These are phyloP conservation scores for Vanrija humicola DNA, from an alignment of 1,284 basidiomycete species.

Conservation along the genomic window DNA sequence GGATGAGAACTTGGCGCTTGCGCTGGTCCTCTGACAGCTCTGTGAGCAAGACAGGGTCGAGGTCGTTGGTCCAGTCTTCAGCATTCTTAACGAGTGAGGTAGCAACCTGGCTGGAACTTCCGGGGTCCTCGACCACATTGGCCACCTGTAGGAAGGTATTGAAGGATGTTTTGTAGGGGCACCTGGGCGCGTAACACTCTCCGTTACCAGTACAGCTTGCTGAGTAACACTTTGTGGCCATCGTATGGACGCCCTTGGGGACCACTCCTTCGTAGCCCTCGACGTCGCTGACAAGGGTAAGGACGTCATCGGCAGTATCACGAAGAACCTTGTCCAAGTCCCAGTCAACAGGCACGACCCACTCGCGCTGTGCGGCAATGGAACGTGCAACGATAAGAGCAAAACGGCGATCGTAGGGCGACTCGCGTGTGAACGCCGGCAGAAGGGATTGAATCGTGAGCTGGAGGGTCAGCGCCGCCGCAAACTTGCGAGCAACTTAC, in stretches of 20 bases:
- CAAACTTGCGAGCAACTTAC: slow-evolving; percentile 54
- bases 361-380: slow-evolving; percentile 76
- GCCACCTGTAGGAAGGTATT: slow-evolving; percentile 27
- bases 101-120: neutral
- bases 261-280: slow-evolving; percentile 49
- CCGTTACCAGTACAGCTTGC: slow-evolving; percentile 45
- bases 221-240: slow-evolving; percentile 71
- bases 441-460: slow-evolving; percentile 78
- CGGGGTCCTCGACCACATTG: slow-evolving; percentile 5
- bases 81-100: slow-evolving; percentile 1
- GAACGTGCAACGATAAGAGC: slow-evolving; percentile 83
- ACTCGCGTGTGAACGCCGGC: slow-evolving; percentile 66
- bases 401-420: slow-evolving; percentile 67
- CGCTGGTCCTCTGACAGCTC: slow-evolving; percentile 72
- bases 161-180: slow-evolving; percentile 58
- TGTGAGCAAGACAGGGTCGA: slow-evolving; percentile 63
- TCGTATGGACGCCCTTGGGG: slow-evolving; percentile 58
- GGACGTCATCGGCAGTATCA: slow-evolving; percentile 91
- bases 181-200: slow-evolving; percentile 62
- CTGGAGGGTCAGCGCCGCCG: slow-evolving; percentile 28
- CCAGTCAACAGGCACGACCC: slow-evolving; percentile 98
- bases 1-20: slow-evolving; percentile 82
- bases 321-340: slow-evolving; percentile 68
- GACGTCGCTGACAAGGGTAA: slow-evolving; percentile 86
- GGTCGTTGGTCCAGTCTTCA: slow-evolving; percentile 65